A percentile compares a stretch with the other conserved stretches of the same genome.
These are phyloP conservation scores for Mucor velutinosus DNA, from an alignment of 371 early-diverging fungal genomes.

Conservation along the genomic window DNA sequence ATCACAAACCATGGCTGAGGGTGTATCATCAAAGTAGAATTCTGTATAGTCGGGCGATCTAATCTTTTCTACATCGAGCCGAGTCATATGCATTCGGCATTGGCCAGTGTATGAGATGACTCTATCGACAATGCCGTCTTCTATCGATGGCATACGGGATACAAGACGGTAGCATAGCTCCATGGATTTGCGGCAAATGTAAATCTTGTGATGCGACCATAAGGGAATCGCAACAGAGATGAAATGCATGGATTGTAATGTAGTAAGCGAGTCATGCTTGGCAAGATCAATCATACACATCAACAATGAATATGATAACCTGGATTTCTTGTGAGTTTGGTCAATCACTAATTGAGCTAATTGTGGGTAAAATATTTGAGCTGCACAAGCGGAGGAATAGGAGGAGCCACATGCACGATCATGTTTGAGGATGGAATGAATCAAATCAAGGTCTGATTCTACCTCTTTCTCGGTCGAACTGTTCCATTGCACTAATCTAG, in stretches of 20 bases:
- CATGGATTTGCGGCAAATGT: conserved; percentile 17
- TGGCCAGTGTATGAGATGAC: neutral
- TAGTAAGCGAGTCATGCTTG: neutral
- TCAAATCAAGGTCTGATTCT: conserved; percentile 1
- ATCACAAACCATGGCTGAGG: neutral
- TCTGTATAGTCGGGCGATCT: conserved; percentile 19
- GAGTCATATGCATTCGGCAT: neutral
- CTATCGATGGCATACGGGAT: neutral
- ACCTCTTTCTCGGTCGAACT: neutral
- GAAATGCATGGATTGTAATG: neutral
- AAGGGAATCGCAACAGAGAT: neutral
- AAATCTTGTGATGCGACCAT: conserved; percentile 10
- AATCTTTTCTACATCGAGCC: conserved; percentile 3
- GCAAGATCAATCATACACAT: conserved; percentile 16
- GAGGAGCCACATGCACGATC: conserved; percentile 4
- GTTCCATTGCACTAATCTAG: neutral
- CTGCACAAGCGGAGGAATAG: neutral
- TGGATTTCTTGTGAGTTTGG: neutral
- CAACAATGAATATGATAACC: conserved; percentile 3
- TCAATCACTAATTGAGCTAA: neutral
- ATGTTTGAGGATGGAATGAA: conserved; percentile 14
- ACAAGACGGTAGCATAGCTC: conserved; percentile 11
- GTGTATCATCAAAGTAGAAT: conserved; percentile 7
- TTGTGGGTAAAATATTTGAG: neutral
- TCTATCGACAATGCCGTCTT: neutral